Evolutionary conservation across 1,139 yeast genomes (phyloP).

Genomic region (Spathaspora sp.): DNA sequence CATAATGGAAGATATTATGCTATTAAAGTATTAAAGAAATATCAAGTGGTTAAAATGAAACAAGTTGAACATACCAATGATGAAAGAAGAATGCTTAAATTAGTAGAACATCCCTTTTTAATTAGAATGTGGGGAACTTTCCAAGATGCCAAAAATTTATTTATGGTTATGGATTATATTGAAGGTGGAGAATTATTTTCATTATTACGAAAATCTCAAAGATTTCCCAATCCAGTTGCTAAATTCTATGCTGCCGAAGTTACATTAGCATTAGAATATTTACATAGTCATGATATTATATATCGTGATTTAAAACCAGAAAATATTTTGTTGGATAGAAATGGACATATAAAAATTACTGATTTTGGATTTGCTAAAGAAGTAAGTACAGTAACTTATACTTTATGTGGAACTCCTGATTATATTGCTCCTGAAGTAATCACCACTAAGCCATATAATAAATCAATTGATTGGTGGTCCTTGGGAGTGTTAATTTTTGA

Average conservation of each 20-base stretch:
- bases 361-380: slow-evolving; percentile 66
- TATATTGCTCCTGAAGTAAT: slow-evolving; percentile 65
- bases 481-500: slow-evolving; percentile 59
- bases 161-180: slow-evolving; percentile 64
- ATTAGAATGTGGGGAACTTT: slow-evolving; percentile 68
- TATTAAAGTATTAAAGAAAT: slow-evolving; percentile 57
- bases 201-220: slow-evolving; percentile 54
- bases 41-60: slow-evolving; percentile 59
- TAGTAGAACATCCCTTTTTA: slow-evolving; percentile 59
- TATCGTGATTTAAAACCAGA: slow-evolving; percentile 64
- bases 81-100: slow-evolving; percentile 55
- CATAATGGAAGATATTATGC: slow-evolving; percentile 63
- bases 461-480: slow-evolving; percentile 67
- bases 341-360: slow-evolving; percentile 60
- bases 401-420: slow-evolving; percentile 65
- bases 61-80: slow-evolving; percentile 67
- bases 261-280: slow-evolving; percentile 55
- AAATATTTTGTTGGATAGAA: slow-evolving; percentile 55
- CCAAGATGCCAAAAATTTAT: slow-evolving; percentile 55
- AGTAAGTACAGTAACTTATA: slow-evolving; percentile 58
- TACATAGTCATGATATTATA: slow-evolving; percentile 56
- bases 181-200: slow-evolving; percentile 65
- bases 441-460: slow-evolving; percentile 60
- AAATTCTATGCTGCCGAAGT: slow-evolving; percentile 66
- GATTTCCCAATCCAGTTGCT: slow-evolving; percentile 63